These are phyloP conservation scores for Cyamopsis tetragonoloba DNA, from an alignment of 306 rosid species.

Conservation along the genomic window DNA sequence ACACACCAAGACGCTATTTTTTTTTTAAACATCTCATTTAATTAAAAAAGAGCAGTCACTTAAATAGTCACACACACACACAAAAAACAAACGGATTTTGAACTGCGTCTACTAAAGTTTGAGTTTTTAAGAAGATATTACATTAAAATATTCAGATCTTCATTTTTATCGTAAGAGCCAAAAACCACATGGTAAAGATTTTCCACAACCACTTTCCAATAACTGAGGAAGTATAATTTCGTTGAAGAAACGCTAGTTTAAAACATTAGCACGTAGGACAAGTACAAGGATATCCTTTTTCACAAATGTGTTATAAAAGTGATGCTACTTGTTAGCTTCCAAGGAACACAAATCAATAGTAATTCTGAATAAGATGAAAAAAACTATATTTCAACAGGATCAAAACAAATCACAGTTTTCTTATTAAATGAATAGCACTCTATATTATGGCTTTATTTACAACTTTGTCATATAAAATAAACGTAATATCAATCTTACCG, in stretches of 20 bases:
- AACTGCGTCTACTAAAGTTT: not conserved
- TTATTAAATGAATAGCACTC: not conserved
- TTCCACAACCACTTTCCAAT: not conserved
- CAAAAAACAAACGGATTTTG: not conserved
- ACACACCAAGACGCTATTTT: no score
- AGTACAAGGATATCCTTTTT: not conserved
- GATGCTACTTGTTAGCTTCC: not conserved
- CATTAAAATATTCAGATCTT: not conserved
- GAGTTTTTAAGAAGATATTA: not conserved
- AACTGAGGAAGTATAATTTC: not conserved
- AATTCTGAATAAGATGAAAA: not conserved
- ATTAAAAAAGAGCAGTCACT: not conserved
- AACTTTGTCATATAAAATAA: not conserved
- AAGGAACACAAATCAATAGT: not conserved
- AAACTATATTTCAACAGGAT: not conserved
- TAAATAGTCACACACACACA: not conserved
- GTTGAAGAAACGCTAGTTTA: not conserved
- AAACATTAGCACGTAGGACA: not conserved
- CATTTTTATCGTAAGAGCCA: not conserved
- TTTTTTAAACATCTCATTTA: not conserved
- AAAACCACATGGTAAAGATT: not conserved
- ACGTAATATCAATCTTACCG: constrained; percentile 54
- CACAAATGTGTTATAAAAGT: not conserved
- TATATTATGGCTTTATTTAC: not conserved
- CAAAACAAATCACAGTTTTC: not conserved